phyloP scores from a whole-genome alignment of 2,329 filamentous ascomycete genomes.

The Verticillium tricorpus region DNA sequence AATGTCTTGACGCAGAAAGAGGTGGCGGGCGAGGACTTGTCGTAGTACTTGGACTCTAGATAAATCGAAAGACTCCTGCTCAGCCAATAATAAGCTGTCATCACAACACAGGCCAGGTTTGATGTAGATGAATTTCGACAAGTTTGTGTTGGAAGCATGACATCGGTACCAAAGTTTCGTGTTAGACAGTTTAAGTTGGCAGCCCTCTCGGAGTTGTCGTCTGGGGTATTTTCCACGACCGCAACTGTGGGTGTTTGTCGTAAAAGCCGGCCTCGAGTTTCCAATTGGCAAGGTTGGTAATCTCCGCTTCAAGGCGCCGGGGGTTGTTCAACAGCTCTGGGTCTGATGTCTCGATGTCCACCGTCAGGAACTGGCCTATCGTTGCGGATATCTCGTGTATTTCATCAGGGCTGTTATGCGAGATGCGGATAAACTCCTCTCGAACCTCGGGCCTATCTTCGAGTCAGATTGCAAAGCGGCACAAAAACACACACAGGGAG shows the following conservation, averaged over 20 bases:
- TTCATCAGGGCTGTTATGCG: neutral
- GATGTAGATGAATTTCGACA: no score
- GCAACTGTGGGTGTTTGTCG: neutral
- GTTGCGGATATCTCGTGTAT: neutral
- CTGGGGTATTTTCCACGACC: neutral
- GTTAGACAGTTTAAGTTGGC: no score
- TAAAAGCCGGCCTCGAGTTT: neutral
- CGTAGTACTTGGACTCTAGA: no score
- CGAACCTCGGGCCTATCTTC: no score
- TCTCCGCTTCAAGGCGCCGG: neutral
- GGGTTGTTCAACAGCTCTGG: neutral
- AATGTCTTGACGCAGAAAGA: no score
- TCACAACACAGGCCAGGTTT: no score
- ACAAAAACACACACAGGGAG: neutral
- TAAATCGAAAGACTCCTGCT: no score
- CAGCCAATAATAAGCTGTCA: no score
- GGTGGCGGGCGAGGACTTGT: no score
- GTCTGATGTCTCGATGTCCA: neutral
- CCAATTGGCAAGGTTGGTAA: constrained; percentile 1
- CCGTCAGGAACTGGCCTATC: neutral
- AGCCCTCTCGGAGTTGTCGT: neutral
- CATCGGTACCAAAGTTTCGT: no score
- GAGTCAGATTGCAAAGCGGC: no score
- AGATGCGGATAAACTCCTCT: neutral
- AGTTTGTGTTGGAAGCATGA: no score